These are phyloP conservation scores for Curvularia sp. DNA, from an alignment of 2,329 filamentous ascomycete genomes.

Conservation along the genomic window DNA sequence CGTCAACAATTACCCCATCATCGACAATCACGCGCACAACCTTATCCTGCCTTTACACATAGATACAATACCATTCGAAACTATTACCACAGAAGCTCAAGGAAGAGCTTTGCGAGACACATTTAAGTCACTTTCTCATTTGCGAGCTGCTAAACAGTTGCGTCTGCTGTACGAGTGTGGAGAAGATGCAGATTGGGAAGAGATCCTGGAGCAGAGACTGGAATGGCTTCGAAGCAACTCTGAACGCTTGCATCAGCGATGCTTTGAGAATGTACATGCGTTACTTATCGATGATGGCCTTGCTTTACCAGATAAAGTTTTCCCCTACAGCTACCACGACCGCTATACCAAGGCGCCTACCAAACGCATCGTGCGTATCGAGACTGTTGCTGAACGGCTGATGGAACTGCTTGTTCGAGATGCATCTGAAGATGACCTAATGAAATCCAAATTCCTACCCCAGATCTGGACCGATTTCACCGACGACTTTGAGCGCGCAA, in stretches of 20 bases:
- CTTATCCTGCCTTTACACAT: slow-evolving; percentile 64
- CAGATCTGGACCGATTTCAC: slow-evolving; percentile 56
- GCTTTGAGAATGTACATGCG: slow-evolving; percentile 74
- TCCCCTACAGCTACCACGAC: slow-evolving; percentile 66
- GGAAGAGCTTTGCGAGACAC: slow-evolving; percentile 71
- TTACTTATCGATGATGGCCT: slow-evolving; percentile 82
- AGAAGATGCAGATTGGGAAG: slow-evolving; percentile 65
- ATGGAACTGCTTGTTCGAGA: slow-evolving; percentile 60
- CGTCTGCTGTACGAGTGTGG: slow-evolving; percentile 67
- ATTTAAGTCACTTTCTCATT: slow-evolving; percentile 69
- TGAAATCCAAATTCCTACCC: slow-evolving; percentile 42
- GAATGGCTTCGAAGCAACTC: slow-evolving; percentile 56
- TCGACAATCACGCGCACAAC: slow-evolving; percentile 77
- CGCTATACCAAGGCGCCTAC: slow-evolving; percentile 68
- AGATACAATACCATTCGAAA: slow-evolving; percentile 62
- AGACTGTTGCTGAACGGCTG: slow-evolving; percentile 71
- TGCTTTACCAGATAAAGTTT: slow-evolving; percentile 60
- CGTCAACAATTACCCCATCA: slow-evolving; percentile 61
- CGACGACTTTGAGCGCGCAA: slow-evolving; percentile 59
- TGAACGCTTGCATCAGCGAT: slow-evolving; percentile 66
- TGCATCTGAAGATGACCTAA: slow-evolving; percentile 47
- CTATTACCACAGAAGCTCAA: slow-evolving; percentile 75
- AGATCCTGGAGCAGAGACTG: slow-evolving; percentile 59
- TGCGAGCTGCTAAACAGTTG: slow-evolving; percentile 74
- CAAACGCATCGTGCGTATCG: slow-evolving; percentile 79